Base-by-base conservation (phyloP, 495 filamentous ascomycete species). In the Staphylotrichum tortipilum region DNA sequence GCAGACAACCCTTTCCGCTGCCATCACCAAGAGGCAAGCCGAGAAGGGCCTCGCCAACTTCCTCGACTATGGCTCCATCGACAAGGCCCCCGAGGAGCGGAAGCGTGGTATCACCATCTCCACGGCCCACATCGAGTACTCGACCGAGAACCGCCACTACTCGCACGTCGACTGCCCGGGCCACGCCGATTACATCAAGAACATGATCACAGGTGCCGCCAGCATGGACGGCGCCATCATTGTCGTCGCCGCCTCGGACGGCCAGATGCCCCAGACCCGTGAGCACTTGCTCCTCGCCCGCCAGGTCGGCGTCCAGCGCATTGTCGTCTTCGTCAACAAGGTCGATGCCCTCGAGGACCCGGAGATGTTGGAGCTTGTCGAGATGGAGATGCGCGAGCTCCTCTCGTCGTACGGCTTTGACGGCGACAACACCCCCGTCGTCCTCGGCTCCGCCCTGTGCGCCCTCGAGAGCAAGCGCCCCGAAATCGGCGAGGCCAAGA, bases 111-210 rank as follows among this genome's bases (percentile, higher is more conserved):
- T 98, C 71, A 98, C 92, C 63, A 98, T 98, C 73, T 88, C 92
- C 40, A 88, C 91, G 34, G 88, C 92, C 54, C 92, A 98, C 74
- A 94, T 98, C 72, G 92, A 98, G 76, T 98, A 96, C 72, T 75
- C 84, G 61, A 97, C 92, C 65, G 85, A 94, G 5, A 67, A 66
- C 58, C 82, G 94, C 56, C 92, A 98, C 75, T 98, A 98, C 75
- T 89, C 92, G 61, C 92, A 98, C 80, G 92, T 98, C 75, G 92
- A 98, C 80, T 98, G 92, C 70, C 92, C 92, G 47, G 92, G 92
- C 70, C 92, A 98, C 82, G 92, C 92, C 66, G 92, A 98, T 88
- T 98, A 97, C 78, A 96, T 98, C 74, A 98, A 98, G 83, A 98
- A 98, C 81, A 96, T 96, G 90, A 96, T 96, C 69, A 95, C 90